Conservation (phyloP, 2,329 filamentous ascomycete genomes). For the Diaporthe citriasiana region DNA sequence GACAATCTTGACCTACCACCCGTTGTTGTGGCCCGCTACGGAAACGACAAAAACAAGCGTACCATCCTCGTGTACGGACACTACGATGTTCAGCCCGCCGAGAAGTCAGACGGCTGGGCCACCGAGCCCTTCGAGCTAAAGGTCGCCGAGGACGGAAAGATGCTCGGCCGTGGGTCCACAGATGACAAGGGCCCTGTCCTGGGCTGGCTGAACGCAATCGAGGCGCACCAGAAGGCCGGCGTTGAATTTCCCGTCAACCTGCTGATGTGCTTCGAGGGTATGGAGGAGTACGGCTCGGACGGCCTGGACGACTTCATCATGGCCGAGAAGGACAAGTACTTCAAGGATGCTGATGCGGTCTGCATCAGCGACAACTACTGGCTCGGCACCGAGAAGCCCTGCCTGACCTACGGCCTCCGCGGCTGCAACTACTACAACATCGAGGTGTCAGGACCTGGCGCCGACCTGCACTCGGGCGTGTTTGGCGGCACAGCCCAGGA, state of each 20-base stretch:
- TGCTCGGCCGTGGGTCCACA: slow-evolving; percentile 95
- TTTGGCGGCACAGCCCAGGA: slow-evolving; percentile 97
- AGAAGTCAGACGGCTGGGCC: slow-evolving; percentile 94
- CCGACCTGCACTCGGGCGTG: slow-evolving; percentile 96
- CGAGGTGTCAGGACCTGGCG: slow-evolving; percentile 89
- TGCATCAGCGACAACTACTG: slow-evolving; percentile 99
- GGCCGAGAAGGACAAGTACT: slow-evolving; percentile 91
- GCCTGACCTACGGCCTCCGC: slow-evolving; percentile 95
- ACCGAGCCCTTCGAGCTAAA: slow-evolving; percentile 93
- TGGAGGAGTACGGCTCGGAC: slow-evolving; percentile 99
- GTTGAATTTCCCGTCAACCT: slow-evolving; percentile 97
- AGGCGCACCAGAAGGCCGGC: slow-evolving; percentile 95
- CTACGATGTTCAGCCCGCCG: slow-evolving; percentile 97
- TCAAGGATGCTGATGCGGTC: slow-evolving; percentile 94
- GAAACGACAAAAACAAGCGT: slow-evolving; percentile 90
- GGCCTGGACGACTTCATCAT: slow-evolving; percentile 95
- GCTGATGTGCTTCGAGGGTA: slow-evolving; percentile 99
- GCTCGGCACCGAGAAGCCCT: slow-evolving; percentile 98
- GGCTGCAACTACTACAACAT: slow-evolving; percentile 98
- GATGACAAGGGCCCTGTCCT: slow-evolving; percentile 98
- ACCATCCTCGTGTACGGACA: slow-evolving; percentile 98
- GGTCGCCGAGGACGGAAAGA: slow-evolving; percentile 90
- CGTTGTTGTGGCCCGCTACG: slow-evolving; percentile 92
- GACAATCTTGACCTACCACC: slow-evolving; percentile 93
- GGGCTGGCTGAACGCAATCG: slow-evolving; percentile 97